These are phyloP conservation scores for Francoa sonchifolia DNA, from an alignment of 441 rosid species.

Conservation along the genomic window DNA sequence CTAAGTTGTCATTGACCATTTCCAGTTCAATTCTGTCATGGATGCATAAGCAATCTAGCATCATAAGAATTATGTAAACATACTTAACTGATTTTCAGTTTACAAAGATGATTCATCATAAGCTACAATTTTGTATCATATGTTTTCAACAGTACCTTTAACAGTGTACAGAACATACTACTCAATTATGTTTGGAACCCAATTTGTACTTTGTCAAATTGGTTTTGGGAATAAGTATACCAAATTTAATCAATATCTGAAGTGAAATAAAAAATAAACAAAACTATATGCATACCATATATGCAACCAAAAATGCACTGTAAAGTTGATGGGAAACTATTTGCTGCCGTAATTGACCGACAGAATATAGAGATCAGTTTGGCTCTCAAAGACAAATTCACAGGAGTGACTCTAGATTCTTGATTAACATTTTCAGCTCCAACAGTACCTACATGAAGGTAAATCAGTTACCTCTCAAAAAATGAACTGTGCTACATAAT, in stretches of 20 bases:
- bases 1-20: no score
- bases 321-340: constrained; percentile 84
- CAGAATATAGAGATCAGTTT: constrained; percentile 76
- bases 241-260: not conserved
- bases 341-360: constrained; percentile 78
- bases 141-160: no score
- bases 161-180: no score
- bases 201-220: no score
- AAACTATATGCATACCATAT: constrained; percentile 40
- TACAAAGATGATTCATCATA: no score
- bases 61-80: not conserved
- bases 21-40: no score
- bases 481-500: not conserved
- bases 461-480: constrained; percentile 8
- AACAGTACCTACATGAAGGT: constrained; percentile 40
- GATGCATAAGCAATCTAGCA: not conserved
- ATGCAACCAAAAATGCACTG: constrained; percentile 96
- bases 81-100: no score
- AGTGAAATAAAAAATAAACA: not conserved
- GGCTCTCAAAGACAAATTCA: constrained; percentile 49
- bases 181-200: not conserved
- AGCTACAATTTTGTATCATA: no score
- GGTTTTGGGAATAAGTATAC: not conserved
- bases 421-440: constrained; percentile 45
- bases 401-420: constrained; percentile 64